These are phyloP conservation scores for Phytophthora constricta DNA, from an alignment of 352 stramenopile genomes.

Conservation along the genomic window DNA sequence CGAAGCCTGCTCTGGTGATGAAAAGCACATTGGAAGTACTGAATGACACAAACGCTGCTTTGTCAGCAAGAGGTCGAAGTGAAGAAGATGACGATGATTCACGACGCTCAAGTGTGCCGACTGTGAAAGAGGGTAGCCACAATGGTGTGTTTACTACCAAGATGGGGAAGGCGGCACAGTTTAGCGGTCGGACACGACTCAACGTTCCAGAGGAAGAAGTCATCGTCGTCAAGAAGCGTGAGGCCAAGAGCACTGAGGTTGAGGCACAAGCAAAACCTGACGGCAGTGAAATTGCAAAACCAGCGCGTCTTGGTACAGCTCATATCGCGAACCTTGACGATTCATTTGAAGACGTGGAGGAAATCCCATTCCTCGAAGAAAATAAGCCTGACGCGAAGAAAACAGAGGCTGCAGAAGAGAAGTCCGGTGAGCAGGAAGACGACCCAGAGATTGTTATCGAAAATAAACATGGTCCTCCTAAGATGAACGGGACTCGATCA, in stretches of 20 bases:
- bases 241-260: constrained; percentile 40
- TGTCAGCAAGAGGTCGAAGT: constrained; percentile 40
- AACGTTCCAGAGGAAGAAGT: constrained; percentile 77
- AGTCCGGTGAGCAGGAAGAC: constrained; percentile 40
- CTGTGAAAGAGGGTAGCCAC: constrained; percentile 10
- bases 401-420: constrained; percentile 25
- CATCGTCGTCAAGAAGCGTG: constrained; percentile 72
- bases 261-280: constrained; percentile 22
- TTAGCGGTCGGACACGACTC: constrained; percentile 53
- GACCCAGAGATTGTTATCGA: constrained; percentile 69
- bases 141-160: constrained; percentile 40
- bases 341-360: constrained; percentile 80
- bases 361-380: constrained; percentile 81
- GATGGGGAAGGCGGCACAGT: constrained; percentile 57
- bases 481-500: constrained; percentile 13
- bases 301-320: not conserved
- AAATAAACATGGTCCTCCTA: constrained; percentile 48
- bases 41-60: constrained; percentile 56
- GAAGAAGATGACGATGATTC: constrained; percentile 27
- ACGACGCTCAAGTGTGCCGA: constrained; percentile 19
- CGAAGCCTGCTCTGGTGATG: constrained; percentile 45
- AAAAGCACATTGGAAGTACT: constrained; percentile 80
- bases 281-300: constrained; percentile 28
- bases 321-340: constrained; percentile 52
- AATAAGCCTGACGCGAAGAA: constrained; percentile 50